Evolutionary conservation across 2,329 filamentous ascomycete genomes (phyloP), one percentile per base, ranked within the genome.

Genomic region (Colletotrichum costaricense): DNA sequence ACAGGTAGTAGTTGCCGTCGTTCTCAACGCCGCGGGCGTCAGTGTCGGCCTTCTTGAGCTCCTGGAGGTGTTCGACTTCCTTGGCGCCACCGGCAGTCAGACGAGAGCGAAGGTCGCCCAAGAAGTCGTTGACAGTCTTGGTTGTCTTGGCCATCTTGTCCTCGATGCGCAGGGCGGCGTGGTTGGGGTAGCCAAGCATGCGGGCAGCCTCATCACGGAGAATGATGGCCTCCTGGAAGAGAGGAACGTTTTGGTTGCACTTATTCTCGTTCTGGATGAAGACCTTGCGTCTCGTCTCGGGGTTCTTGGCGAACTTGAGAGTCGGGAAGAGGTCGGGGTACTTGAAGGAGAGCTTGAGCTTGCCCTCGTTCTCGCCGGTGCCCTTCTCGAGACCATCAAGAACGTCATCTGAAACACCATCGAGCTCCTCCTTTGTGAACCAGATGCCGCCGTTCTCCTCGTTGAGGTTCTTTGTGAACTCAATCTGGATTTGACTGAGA

Each of bases 181-280:
- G 88, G 75, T 88, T 87, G 24, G 85, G 83, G 80, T 90, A 91
- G 12, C 88, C 88, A 9, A 91, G 82, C 49, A 91, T 80, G 54
- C 88, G 84, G 7, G 89, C 89, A 26, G 86, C 86, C 78, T 90
- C 88, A 74, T 90, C 88, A 19, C 89, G 87, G 11, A 90, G 84
- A 7, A 87, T 79, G 55, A 91, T 83, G 12, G 87, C 85, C 77
- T 90, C 88, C 74, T 86, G 85, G 82, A 91, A 90, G 9, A 90
- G 79, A 5, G 75, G 68, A 2, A 76, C 72, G 60, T 79, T 97
- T 75, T 90, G 83, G 77, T 93, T 93, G 83, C 90, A 92, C 88
- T 95, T 96, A 84, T 96, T 96, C 81, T 95, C 93, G 78, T 95
- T 95, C 14, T 88, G 89, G 74, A 95, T 88, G 72, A 93, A 93